These are phyloP conservation scores for Lasiosphaeria ovina DNA, from an alignment of 495 filamentous ascomycete species.

Conservation along the genomic window DNA sequence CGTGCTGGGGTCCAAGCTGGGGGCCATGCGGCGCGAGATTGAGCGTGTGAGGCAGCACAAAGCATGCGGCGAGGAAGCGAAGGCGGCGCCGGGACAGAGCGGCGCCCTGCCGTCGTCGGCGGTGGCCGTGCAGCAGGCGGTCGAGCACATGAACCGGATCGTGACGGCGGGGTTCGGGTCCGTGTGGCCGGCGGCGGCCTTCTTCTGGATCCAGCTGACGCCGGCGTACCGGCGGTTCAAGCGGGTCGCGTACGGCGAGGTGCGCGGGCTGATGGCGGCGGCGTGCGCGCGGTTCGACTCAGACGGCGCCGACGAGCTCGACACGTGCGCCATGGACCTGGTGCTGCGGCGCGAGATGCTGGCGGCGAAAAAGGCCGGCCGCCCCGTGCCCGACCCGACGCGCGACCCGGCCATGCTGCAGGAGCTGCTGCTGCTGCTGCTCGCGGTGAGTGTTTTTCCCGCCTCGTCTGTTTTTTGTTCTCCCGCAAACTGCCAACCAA, in stretches of 20 bases:
- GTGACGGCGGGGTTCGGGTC: constrained; percentile 6
- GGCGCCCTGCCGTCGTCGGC: constrained; percentile 5
- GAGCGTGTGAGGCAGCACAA: neutral
- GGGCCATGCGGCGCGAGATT: constrained; percentile 21
- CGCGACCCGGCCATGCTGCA: constrained; percentile 28
- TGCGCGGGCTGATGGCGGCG: constrained; percentile 20
- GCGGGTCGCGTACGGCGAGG: constrained; percentile 16
- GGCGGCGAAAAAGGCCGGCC: constrained; percentile 23
- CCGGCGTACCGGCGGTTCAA: constrained; percentile 22
- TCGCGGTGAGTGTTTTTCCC: constrained; percentile 17
- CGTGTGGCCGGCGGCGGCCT: neutral
- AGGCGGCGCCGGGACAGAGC: neutral
- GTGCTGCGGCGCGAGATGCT: constrained; percentile 31
- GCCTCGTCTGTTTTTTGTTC: neutral
- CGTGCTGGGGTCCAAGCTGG: constrained; percentile 29
- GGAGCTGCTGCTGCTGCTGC: constrained; percentile 25
- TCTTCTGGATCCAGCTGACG: constrained; percentile 10
- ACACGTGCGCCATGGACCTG: constrained; percentile 38
- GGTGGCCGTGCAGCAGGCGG: neutral
- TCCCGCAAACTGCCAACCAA: neutral
- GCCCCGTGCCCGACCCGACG: constrained; percentile 20
- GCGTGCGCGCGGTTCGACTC: constrained; percentile 17
- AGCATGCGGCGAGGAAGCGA: neutral
- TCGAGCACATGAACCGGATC: constrained; percentile 13
- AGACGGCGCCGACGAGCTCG: constrained; percentile 22